These are phyloP conservation scores for Phaeolepiota aurea DNA, from an alignment of 768 basidiomycete genomes.

Conservation along the genomic window DNA sequence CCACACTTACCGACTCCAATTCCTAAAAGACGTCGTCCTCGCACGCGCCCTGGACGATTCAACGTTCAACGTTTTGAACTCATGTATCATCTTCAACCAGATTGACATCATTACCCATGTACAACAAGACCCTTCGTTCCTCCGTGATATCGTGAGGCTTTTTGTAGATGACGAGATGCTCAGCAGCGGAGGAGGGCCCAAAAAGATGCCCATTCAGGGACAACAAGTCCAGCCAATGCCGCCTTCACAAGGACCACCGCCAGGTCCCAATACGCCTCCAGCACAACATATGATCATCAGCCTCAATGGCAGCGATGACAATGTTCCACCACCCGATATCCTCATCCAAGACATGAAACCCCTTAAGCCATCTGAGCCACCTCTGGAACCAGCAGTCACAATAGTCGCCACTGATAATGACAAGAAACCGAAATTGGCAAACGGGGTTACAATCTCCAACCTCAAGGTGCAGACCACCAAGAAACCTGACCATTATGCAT, in stretches of 20 bases:
- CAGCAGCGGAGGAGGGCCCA: conserved; percentile 20
- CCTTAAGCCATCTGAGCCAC: conserved; percentile 10
- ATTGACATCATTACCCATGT: conserved; percentile 94
- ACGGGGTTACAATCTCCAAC: conserved; percentile 18
- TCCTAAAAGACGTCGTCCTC: conserved; percentile 96
- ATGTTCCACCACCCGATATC: conserved; percentile 16
- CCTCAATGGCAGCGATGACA: conserved; percentile 32
- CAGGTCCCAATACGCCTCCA: conserved; percentile 7
- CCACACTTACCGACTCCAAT: conserved; percentile 94
- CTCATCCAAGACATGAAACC: not conserved
- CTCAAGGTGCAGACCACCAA: conserved; percentile 11
- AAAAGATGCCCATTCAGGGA: conserved; percentile 13
- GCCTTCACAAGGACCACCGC: conserved; percentile 14
- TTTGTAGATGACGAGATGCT: conserved; percentile 70
- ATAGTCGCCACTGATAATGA: conserved; percentile 37
- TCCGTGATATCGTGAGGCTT: conserved; percentile 68
- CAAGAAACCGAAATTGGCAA: conserved; percentile 20
- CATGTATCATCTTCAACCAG: conserved; percentile 97
- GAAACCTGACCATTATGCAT: conserved; percentile 33
- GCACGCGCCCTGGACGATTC: conserved; percentile 92
- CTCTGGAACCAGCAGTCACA: too few species aligned
- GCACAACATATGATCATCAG: conserved; percentile 25
- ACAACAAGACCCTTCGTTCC: conserved; percentile 66
- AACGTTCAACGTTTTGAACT: conserved; percentile 94
- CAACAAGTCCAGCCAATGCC: conserved; percentile 15